Evolutionary conservation across 2,329 filamentous ascomycete genomes (phyloP).

Genomic region (Monascus ruber): DNA sequence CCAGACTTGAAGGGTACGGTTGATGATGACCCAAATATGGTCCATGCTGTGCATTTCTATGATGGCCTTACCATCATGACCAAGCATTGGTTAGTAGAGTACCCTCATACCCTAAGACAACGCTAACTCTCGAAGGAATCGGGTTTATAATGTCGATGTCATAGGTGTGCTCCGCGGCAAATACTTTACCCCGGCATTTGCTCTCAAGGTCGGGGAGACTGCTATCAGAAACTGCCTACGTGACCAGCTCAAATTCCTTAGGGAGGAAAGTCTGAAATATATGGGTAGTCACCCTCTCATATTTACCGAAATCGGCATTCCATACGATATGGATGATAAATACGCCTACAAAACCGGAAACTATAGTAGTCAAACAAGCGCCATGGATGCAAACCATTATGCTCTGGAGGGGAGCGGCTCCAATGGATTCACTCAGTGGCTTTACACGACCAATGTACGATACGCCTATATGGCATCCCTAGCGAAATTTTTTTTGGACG

Average conservation of each 20-base stretch:
- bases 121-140: slow-evolving; percentile 47
- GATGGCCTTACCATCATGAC: slow-evolving; percentile 94
- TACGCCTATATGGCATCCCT: background rate
- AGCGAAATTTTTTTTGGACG: slow-evolving; percentile 8
- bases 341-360: slow-evolving; percentile 91
- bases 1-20: slow-evolving; percentile 74
- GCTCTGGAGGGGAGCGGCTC: slow-evolving; percentile 73
- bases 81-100: slow-evolving; percentile 64
- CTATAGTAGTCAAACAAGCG: slow-evolving; percentile 81
- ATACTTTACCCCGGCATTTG: slow-evolving; percentile 81
- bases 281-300: slow-evolving; percentile 83
- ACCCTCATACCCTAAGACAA: background rate
- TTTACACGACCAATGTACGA: slow-evolving; percentile 60
- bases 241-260: slow-evolving; percentile 73
- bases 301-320: slow-evolving; percentile 92
- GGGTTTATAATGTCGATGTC: slow-evolving; percentile 92
- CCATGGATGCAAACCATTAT: slow-evolving; percentile 93
- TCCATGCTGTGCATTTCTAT: slow-evolving; percentile 92
- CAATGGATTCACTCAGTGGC: slow-evolving; percentile 82
- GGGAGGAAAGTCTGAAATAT: slow-evolving; percentile 75
- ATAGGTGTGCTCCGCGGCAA: slow-evolving; percentile 81
- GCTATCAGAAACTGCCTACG: slow-evolving; percentile 89
- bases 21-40: slow-evolving; percentile 82
- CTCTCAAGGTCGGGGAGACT: slow-evolving; percentile 81
- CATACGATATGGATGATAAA: slow-evolving; percentile 97